Evolutionary conservation across 768 basidiomycete genomes (phyloP).

Genomic region (Crassisporium funariophilum): DNA sequence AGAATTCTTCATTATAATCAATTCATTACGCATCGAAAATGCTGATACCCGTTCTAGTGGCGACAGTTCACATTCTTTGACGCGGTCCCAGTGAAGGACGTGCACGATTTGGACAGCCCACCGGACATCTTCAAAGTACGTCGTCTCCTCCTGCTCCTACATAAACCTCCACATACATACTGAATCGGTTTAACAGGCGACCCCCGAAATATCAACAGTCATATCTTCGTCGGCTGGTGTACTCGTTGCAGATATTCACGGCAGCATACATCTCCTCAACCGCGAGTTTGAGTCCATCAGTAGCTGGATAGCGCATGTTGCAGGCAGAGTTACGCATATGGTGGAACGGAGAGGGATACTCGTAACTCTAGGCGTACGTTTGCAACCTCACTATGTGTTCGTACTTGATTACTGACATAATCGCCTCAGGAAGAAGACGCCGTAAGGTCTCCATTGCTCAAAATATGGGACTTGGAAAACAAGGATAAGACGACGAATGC

Average conservation of each 20-base stretch:
- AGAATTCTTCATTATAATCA: conserved; percentile 5
- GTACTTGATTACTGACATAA: conserved; percentile 11
- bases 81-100: conserved; percentile 71
- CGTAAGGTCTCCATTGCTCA: conserved; percentile 67
- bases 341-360: conserved; percentile 78
- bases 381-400: conserved; percentile 1
- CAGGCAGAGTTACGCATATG: conserved; percentile 86
- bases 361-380: conserved; percentile 85
- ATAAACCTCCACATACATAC: too few relatives aligned
- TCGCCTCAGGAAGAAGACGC: conserved; percentile 76
- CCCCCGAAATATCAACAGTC: conserved; percentile 75
- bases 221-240: conserved; percentile 64
- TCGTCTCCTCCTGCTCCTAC: too few relatives aligned
- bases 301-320: conserved; percentile 81
- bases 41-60: conserved; percentile 51
- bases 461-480: conserved; percentile 86
- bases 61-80: conserved; percentile 93
- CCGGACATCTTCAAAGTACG: conserved; percentile 80
- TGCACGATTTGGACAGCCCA: conserved; percentile 70
- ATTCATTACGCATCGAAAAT: neutral
- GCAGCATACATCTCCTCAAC: conserved; percentile 76
- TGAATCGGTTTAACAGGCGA: conserved; percentile 43
- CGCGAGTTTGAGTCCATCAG: conserved; percentile 67
- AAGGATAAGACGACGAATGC: conserved; percentile 63
- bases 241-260: conserved; percentile 84